Evolutionary conservation across 371 early-diverging fungal genomes (phyloP).

Genomic region (Lichtheimia corymbifera): DNA sequence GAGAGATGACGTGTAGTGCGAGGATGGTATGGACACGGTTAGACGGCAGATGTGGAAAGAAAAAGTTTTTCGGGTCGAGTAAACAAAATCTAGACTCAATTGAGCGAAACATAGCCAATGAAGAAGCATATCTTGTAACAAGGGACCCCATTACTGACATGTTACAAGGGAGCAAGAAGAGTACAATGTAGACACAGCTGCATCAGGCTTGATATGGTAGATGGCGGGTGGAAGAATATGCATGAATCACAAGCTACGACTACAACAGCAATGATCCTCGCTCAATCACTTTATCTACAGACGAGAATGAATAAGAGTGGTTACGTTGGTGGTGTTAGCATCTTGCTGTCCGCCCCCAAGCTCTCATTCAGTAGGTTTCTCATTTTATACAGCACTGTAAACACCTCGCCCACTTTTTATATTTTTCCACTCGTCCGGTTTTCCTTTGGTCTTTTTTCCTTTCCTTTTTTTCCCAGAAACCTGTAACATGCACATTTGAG

Average conservation of each 20-base stretch:
- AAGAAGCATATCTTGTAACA: constrained; percentile 7
- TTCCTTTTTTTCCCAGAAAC: constrained; percentile 6
- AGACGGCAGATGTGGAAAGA: constrained; percentile 10
- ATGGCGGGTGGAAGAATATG: constrained; percentile 1
- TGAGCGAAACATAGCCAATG: constrained; percentile 26
- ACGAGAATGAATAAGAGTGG: neutral
- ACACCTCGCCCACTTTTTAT: constrained; percentile 28
- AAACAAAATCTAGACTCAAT: constrained; percentile 20
- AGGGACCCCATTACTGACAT: constrained; percentile 4
- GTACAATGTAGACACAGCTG: constrained; percentile 3
- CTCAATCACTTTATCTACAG: no score
- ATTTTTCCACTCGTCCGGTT: constrained; percentile 16
- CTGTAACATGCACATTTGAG: constrained; percentile 22
- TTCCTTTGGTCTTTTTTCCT: constrained; percentile 20
- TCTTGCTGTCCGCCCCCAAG: neutral
- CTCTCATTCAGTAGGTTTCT: constrained; percentile 31
- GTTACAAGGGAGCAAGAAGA: constrained; percentile 12
- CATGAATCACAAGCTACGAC: neutral
- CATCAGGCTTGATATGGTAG: neutral
- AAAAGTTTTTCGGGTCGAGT: constrained; percentile 15
- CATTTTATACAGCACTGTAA: constrained; percentile 19
- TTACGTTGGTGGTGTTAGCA: constrained; percentile 5
- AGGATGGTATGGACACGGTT: constrained; percentile 7
- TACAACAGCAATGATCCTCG: no score
- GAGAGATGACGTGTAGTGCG: constrained; percentile 13